Evolutionary conservation across 352 stramenopile species (phyloP).

Genomic region (Globisporangium nodosum): DNA sequence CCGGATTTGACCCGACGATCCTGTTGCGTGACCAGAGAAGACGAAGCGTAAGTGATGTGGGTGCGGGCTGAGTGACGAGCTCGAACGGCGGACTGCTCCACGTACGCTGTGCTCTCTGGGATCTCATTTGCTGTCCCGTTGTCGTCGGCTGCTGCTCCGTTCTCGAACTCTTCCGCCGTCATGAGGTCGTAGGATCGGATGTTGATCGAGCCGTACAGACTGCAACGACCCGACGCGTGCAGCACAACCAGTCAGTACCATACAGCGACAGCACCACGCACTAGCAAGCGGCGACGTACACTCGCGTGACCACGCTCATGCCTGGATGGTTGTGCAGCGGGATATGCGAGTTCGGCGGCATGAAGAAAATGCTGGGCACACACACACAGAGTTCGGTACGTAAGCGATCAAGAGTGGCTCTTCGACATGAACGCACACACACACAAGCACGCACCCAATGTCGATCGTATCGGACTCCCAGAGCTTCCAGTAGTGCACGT

Average conservation of each 20-base stretch:
- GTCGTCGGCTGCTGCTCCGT: slow-evolving; percentile 5
- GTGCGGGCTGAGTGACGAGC: too few relatives aligned
- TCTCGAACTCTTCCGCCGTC: slow-evolving; percentile 31
- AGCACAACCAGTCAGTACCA: not conserved
- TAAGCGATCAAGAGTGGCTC: not conserved
- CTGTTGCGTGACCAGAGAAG: slow-evolving; percentile 10
- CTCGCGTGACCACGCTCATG: slow-evolving; percentile 81
- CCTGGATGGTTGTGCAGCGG: slow-evolving; percentile 78
- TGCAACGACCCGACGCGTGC: slow-evolving; percentile 9
- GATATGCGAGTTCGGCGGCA: slow-evolving; percentile 70
- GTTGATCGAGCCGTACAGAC: slow-evolving; percentile 67
- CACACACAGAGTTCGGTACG: not conserved
- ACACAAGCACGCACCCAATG: slow-evolving; percentile 39
- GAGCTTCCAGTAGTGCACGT: slow-evolving; percentile 85
- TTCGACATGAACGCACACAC: not conserved
- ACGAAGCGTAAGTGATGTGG: too few relatives aligned
- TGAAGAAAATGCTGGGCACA: slow-evolving; percentile 67
- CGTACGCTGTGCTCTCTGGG: slow-evolving; percentile 25
- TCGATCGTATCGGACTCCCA: slow-evolving; percentile 82
- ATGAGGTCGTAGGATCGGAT: slow-evolving; percentile 74
- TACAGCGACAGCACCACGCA: not conserved
- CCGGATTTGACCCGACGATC: slow-evolving; percentile 27
- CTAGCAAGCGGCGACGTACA: slow-evolving; percentile 32
- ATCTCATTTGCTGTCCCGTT: not conserved
- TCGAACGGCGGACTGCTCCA: not conserved